phyloP scores from a whole-genome alignment of 2,329 filamentous ascomycete genomes.

The Exophiala lecanii-corni region DNA sequence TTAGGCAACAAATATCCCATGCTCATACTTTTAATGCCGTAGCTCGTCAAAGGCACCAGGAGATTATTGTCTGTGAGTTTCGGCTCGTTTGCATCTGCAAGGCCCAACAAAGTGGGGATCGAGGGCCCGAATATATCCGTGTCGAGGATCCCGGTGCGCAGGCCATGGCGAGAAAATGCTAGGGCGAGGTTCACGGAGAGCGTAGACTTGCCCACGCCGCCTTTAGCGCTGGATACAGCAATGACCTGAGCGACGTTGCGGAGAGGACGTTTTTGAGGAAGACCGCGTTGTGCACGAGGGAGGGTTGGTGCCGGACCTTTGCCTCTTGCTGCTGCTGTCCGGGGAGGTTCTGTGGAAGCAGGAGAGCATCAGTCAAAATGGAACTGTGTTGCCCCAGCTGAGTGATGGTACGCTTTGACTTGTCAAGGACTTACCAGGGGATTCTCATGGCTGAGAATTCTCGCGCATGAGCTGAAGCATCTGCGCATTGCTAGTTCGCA shows the following conservation, averaged over 20 bases:
- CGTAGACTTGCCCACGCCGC: slow-evolving; percentile 96
- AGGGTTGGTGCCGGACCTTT: slow-evolving; percentile 50
- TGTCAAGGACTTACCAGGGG: slow-evolving; percentile 59
- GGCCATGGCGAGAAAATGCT: slow-evolving; percentile 74
- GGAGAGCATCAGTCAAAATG: not conserved
- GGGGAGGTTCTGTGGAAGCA: slow-evolving; percentile 63
- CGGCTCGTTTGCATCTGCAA: slow-evolving; percentile 44
- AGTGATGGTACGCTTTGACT: not conserved
- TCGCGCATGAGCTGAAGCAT: slow-evolving; percentile 26
- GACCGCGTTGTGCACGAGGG: slow-evolving; percentile 71
- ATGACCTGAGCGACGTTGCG: slow-evolving; percentile 84
- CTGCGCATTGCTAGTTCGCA: slow-evolving; percentile 23
- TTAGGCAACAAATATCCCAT: slow-evolving; percentile 82
- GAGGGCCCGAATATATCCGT: slow-evolving; percentile 96
- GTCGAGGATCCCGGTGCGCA: slow-evolving; percentile 82
- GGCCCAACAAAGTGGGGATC: slow-evolving; percentile 81
- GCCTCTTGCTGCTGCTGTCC: slow-evolving; percentile 42
- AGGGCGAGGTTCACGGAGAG: slow-evolving; percentile 84
- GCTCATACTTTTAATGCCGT: slow-evolving; percentile 96
- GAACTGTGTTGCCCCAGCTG: not conserved
- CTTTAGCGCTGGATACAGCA: slow-evolving; percentile 94
- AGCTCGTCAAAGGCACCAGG: slow-evolving; percentile 82
- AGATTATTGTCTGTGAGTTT: slow-evolving; percentile 58
- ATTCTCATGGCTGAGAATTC: slow-evolving; percentile 65
- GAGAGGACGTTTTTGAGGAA: slow-evolving; percentile 77